Evolutionary conservation across 805 yeast species (phyloP).

Genomic region (Candida loeiensis): DNA sequence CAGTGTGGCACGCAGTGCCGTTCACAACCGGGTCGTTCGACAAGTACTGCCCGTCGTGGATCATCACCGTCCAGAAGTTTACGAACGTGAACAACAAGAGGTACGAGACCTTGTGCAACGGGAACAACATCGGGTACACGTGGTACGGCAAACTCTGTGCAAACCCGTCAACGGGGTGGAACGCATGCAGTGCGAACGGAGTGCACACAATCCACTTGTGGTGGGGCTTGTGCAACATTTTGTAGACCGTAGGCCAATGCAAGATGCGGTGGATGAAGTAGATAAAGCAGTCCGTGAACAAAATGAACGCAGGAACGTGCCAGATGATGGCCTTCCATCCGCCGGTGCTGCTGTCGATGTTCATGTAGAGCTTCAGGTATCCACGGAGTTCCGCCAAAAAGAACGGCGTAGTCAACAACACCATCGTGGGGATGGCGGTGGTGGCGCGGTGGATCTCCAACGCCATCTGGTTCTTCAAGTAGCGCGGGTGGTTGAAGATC

Average conservation of each 20-base stretch:
- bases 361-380: slow-evolving; percentile 71
- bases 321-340: slow-evolving; percentile 60
- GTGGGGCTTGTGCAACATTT: slow-evolving; percentile 88
- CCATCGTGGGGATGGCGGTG: slow-evolving; percentile 87
- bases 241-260: slow-evolving; percentile 91
- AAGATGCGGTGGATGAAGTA: slow-evolving; percentile 89
- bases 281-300: slow-evolving; percentile 93
- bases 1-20: slow-evolving; percentile 98
- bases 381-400: slow-evolving; percentile 82
- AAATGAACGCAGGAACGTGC: slow-evolving; percentile 75
- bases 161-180: slow-evolving; percentile 98
- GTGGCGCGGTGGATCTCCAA: slow-evolving; percentile 78
- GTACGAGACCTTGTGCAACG: slow-evolving; percentile 84
- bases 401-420: slow-evolving; percentile 83
- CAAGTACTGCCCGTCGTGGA: slow-evolving; percentile 95
- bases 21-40: slow-evolving; percentile 91
- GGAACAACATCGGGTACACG: slow-evolving; percentile 85
- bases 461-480: slow-evolving; percentile 86
- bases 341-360: slow-evolving; percentile 58
- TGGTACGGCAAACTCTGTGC: slow-evolving; percentile 92
- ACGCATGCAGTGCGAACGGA: slow-evolving; percentile 97
- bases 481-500: slow-evolving; percentile 93
- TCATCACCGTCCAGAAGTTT: slow-evolving; percentile 97
- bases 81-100: slow-evolving; percentile 82
- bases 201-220: slow-evolving; percentile 99